Conservation (phyloP, 2,329 filamentous ascomycete genomes). For the Huntiella decipiens region DNA sequence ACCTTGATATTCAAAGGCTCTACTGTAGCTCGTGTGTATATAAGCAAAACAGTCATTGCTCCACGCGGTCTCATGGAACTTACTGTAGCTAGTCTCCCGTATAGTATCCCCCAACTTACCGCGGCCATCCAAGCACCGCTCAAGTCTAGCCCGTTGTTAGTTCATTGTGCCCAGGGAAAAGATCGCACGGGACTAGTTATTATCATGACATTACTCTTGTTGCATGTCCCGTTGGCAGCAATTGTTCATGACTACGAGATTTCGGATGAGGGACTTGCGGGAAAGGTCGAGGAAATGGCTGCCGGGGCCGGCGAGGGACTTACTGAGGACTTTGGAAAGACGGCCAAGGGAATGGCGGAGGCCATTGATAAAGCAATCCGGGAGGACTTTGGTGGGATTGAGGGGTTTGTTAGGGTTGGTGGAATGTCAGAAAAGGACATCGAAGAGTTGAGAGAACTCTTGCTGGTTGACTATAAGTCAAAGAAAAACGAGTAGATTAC, state of each 20-base stretch:
- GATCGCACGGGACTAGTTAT: constrained; percentile 56
- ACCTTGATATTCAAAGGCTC: constrained; percentile 33
- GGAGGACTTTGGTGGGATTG: constrained; percentile 44
- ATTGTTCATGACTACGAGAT: constrained; percentile 55
- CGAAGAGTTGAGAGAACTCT: constrained; percentile 20
- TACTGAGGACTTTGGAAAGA: constrained; percentile 51
- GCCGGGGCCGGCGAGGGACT: constrained; percentile 57
- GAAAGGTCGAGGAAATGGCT: constrained; percentile 41
- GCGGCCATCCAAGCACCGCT: constrained; percentile 20
- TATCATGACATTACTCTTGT: constrained; percentile 46
- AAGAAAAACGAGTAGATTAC: not conserved
- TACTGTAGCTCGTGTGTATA: constrained; percentile 46
- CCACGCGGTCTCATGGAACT: constrained; percentile 53
- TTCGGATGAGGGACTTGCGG: constrained; percentile 39
- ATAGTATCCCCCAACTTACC: constrained; percentile 43
- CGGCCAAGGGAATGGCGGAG: constrained; percentile 43
- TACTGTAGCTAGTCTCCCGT: constrained; percentile 48
- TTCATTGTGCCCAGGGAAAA: constrained; percentile 83
- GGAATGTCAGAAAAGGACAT: constrained; percentile 33
- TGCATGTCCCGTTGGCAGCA: constrained; percentile 35
- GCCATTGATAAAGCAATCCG: constrained; percentile 39
- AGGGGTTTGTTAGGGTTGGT: constrained; percentile 43
- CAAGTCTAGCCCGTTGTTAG: constrained; percentile 37
- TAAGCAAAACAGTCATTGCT: constrained; percentile 52
- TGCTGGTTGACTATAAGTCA: constrained; percentile 16